Percentiles rank a stretch among this genome's conserved stretches.
These are phyloP conservation scores for Opeltia flavorubescens DNA, from an alignment of 495 filamentous ascomycete genomes.

Conservation along the genomic window DNA sequence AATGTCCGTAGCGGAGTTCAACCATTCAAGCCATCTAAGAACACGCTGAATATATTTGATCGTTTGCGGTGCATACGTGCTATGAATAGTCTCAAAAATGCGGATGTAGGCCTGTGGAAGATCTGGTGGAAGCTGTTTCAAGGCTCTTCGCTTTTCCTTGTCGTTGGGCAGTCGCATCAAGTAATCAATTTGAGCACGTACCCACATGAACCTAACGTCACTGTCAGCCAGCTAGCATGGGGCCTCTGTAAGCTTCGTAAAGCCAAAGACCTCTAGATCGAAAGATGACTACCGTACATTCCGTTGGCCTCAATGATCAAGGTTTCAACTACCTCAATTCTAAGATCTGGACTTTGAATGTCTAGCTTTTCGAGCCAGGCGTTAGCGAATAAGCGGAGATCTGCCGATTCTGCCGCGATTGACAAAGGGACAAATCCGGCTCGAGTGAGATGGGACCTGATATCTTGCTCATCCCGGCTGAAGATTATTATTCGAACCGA, in stretches of 20 bases:
- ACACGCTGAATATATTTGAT: not conserved
- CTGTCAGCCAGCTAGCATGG: too few species aligned
- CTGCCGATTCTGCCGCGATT: constrained; percentile 3
- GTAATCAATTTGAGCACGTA: constrained; percentile 2
- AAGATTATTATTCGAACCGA: constrained; percentile 1
- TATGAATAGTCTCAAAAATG: constrained; percentile 2
- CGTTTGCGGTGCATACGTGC: not conserved
- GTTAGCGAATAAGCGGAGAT: constrained; percentile 1
- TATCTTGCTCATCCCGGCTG: constrained; percentile 3
- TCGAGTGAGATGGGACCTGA: not conserved
- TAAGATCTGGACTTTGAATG: not conserved
- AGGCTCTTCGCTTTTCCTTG: constrained; percentile 1
- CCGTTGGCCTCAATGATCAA: not conserved
- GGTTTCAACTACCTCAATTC: not conserved
- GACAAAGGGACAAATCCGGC: not conserved
- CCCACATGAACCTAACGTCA: constrained; percentile 1
- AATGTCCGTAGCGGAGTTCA: too few species aligned
- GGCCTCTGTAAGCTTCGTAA: not conserved
- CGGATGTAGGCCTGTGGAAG: constrained; percentile 3
- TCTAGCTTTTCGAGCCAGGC: not conserved
- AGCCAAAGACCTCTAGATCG: not conserved
- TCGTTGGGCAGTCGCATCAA: constrained; percentile 4
- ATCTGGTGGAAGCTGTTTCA: constrained; percentile 2
- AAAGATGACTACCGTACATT: not conserved
- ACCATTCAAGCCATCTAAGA: too few species aligned